Evolutionary conservation across 306 rosid genomes (phyloP).

Genomic region (Phaseolus lunatus): DNA sequence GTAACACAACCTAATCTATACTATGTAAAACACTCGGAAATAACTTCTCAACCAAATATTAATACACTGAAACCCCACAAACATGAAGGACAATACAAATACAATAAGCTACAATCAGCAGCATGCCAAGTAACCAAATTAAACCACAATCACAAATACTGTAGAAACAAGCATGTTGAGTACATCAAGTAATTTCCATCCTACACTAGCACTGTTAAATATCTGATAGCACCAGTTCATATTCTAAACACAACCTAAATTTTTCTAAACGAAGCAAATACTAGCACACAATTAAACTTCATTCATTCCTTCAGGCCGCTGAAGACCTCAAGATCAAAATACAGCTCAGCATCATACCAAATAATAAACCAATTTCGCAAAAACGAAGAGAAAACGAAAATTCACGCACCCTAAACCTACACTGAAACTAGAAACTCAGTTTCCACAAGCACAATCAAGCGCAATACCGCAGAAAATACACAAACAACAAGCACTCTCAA

Average conservation of each 20-base stretch:
- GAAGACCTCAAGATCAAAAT: not conserved
- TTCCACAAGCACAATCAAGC: not conserved
- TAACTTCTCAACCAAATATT: not conserved
- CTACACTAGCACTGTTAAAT: not conserved
- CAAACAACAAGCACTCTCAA: not conserved
- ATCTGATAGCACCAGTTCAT: not conserved
- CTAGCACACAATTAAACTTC: not conserved
- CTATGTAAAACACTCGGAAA: not conserved
- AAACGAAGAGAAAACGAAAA: not conserved
- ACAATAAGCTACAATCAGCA: not conserved
- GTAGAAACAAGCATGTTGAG: not conserved
- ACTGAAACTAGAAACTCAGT: not conserved
- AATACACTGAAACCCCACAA: not conserved
- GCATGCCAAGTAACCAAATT: too few relatives aligned
- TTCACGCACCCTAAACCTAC: not conserved
- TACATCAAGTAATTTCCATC: not conserved
- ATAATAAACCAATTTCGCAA: constrained; percentile 25
- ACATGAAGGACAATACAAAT: not conserved
- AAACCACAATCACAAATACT: not conserved
- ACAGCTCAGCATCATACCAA: not conserved
- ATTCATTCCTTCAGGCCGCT: not conserved
- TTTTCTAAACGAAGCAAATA: not conserved
- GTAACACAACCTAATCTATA: not conserved
- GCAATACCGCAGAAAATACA: not conserved
- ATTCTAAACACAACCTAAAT: not conserved